Base-by-base conservation (phyloP, 495 filamentous ascomycete genomes). In the Aspergillus bertholletiae region DNA sequence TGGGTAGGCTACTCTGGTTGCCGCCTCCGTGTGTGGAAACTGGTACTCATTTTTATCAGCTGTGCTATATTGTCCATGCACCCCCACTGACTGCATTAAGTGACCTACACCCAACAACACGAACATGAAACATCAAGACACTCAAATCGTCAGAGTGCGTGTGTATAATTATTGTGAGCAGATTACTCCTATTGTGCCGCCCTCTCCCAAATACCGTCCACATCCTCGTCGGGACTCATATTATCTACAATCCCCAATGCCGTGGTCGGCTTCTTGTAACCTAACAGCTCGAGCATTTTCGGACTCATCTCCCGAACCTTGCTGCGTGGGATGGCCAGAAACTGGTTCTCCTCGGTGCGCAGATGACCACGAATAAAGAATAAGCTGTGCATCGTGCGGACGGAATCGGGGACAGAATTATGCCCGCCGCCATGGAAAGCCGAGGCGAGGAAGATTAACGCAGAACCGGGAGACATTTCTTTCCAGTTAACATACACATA, bases 261-360 rank as follows among this genome's bases (percentile, higher is more conserved):
- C n/a, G 58, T 53, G 2, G 53, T 60, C 17, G 58, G 58, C 49
- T 60, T 53, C 37, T 18, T 44, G 27, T 60, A 60, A 23, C 58
- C 58, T n/a, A 60, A 46, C 32, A 60, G 37, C 21, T 60, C 27
- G 30, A 60, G 28, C 58, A 60, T 56, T 45, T 53, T 56, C 17
- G 56, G 54, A 52, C 60, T 66, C 65, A 70, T 70, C 49, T 51
- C 39, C 4, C 48, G 51, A 11, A 59, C 65, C 21, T 67, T 70
- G 44, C 62, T 74, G 7, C 70, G 53, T 34, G 67, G 65, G 15
- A 68, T 55, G 20, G 64, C 65, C 20, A 73, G 56, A 50, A 70
- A 69, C 60, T 71, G 68, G 44, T 73, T 73, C 49, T 73, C 70
- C 50, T 73, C 65, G 21, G 62, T 58, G n/a, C 70, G 58, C 1